Evolutionary conservation across 345 rosid species (phyloP), one percentile per base, ranked within the genome.

Genomic region (Citrus cavaleriei): DNA sequence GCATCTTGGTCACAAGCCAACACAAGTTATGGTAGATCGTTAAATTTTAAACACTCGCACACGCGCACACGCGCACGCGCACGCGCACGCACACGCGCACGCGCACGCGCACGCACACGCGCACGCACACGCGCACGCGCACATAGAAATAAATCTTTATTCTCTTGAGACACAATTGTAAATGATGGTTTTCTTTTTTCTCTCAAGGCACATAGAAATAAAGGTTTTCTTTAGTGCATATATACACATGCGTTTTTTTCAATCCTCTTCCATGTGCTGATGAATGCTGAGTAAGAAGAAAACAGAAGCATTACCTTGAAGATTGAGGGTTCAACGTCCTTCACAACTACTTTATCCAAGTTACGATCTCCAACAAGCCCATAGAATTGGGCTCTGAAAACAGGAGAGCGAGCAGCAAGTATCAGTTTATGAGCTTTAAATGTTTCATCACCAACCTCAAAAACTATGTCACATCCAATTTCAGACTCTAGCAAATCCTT

Each of bases 351-450:
- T 77, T 84, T 74, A 68, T 87, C 90, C 72, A 86, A 57, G 79
- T 88, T 91, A 54, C 81, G 87, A 74, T 93, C 88, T 80, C 97
- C 94, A n/a, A 94, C 84, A 65, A 89, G 95, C 80, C 99, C 98
- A 79, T 88, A 94, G 84, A 94, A 94, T 38, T 94, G 98, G 21
- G 98, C 98, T 86, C 88, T 89, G 78, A 97, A 97, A 51, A 97
- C 98, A 25, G 94, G 97, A 4, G 99, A 94, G 34, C 99, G 97
- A 63, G 96, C 95, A 8, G 97, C 95, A 49, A 97, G 97, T 70
- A 97, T 86, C 85, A 93, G 81, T 77, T 92, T 97, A 72, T 94
- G 98, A 70, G 98, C 98, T 85, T 84, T 89, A 83, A 85, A 92
- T 10, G 83, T 87, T 86, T 93, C 95, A 73, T 92, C 93, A 2